Evolutionary conservation across 345 rosid species (phyloP), one percentile per base, ranked within the genome.

Genomic region (Xanthoceras sorbifolium): DNA sequence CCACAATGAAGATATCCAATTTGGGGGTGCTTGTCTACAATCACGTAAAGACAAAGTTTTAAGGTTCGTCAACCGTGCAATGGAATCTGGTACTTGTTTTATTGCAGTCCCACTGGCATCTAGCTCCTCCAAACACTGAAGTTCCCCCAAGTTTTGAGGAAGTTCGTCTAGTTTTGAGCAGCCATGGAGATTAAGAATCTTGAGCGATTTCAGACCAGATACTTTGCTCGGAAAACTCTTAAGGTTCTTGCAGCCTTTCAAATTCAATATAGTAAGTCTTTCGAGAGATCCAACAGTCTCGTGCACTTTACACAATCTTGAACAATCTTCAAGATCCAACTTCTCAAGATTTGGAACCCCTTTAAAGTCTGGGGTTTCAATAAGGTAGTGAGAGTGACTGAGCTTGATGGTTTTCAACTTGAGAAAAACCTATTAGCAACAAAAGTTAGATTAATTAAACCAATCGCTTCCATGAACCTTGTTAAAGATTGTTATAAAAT

Each of bases 101-200:
- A 64, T 29, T 29, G 40, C 38, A 31, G 42, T 64, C 42, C 42
- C 42, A 15, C 42, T 15, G 12, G 9, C 4, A 15, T 64, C 42
- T 14, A 64, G 67, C 10, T 31, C 42, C 67, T 64, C 67, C 67
- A 64, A 64, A 61, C 64, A 61, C 64, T 61, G 18, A 1, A 26
- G 5, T 61, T 61, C 32, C 8, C 32, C 34, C 18, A 64, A 18
- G 17, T 64, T 15, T 4, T 17, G 4, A 0, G 67, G 67, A 6
- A 64, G 22, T 32, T 32, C 15, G 22, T 29, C n/a, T 1, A 29
- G 12, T 18, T 31, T 31, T 63, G 40, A 29, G 40, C 67, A 63
- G 22, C 67, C 67, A 31, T 12, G 17, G 22, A 63, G 67, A 63
- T 29, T 63, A 15, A 63, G 67, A 29, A 5, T 63, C 22, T 29